Evolutionary conservation across 1,139 yeast genomes (phyloP).

Genomic region (Arxiozyma slooffiae): DNA sequence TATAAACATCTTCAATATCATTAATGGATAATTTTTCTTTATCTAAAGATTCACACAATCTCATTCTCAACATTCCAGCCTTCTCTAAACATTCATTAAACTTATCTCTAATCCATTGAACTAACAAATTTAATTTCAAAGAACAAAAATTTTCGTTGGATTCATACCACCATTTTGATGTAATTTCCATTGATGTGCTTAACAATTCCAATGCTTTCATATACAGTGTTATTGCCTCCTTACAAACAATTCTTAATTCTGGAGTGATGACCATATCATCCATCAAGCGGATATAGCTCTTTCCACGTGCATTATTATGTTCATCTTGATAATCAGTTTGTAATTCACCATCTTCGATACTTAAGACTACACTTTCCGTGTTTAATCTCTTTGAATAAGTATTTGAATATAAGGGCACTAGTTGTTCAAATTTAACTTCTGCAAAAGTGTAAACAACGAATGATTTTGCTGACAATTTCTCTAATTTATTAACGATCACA

Average conservation of each 20-base stretch:
- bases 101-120: constrained; percentile 85
- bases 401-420: constrained; percentile 45
- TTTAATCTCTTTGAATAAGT: constrained; percentile 18
- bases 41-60: constrained; percentile 13
- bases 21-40: constrained; percentile 1
- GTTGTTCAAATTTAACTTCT: constrained; percentile 78
- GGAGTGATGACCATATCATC: background rate
- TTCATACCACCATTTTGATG: constrained; percentile 81
- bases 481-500: constrained; percentile 44
- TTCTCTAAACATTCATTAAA: constrained; percentile 83
- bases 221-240: constrained; percentile 74
- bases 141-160: constrained; percentile 35
- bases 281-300: background rate
- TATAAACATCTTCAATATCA: constrained; percentile 36
- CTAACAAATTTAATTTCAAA: constrained; percentile 58
- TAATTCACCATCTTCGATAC: constrained; percentile 14
- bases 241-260: constrained; percentile 10
- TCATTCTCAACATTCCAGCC: constrained; percentile 56
- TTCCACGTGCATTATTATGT: background rate
- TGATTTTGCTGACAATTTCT: constrained; percentile 76
- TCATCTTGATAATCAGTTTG: constrained; percentile 4
- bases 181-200: constrained; percentile 76
- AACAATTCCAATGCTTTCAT: constrained; percentile 72
- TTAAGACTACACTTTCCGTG: constrained; percentile 20
- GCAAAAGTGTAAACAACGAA: constrained; percentile 85